Evolutionary conservation across 2,329 filamentous ascomycete species (phyloP).

Genomic region (Fusarium sp.): DNA sequence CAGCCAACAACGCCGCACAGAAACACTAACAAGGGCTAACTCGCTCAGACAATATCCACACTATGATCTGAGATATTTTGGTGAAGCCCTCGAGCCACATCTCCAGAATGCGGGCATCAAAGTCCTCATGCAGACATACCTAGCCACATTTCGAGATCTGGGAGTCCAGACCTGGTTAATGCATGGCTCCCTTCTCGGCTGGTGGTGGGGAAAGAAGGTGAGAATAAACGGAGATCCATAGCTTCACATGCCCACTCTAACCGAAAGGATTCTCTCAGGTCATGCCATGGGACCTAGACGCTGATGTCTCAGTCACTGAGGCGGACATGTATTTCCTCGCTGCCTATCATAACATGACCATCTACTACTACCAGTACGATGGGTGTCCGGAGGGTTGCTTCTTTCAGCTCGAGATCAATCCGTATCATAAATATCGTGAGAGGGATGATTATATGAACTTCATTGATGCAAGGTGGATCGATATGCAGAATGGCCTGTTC

Average conservation of each 20-base stretch:
- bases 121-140: slow-evolving; percentile 75
- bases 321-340: slow-evolving; percentile 72
- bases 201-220: slow-evolving; percentile 79
- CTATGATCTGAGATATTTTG: slow-evolving; percentile 52
- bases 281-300: slow-evolving; percentile 80
- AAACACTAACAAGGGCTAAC: slow-evolving; percentile 12
- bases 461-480: slow-evolving; percentile 60
- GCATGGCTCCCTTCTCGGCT: slow-evolving; percentile 83
- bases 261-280: slow-evolving; percentile 53
- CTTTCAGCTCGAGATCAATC: slow-evolving; percentile 61
- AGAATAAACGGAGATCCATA: background rate
- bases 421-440: slow-evolving; percentile 50
- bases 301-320: slow-evolving; percentile 77
- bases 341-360: slow-evolving; percentile 69
- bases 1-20: background rate
- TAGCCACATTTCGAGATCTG: slow-evolving; percentile 71
- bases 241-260: background rate
- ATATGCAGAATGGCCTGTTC: slow-evolving; percentile 55
- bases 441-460: slow-evolving; percentile 51
- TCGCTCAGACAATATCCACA: slow-evolving; percentile 38
- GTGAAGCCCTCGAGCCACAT: slow-evolving; percentile 55
- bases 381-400: slow-evolving; percentile 47
- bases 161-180: slow-evolving; percentile 83
- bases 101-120: slow-evolving; percentile 68
- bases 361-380: slow-evolving; percentile 55